Percentiles rank a stretch among this genome's conserved stretches.
Evolutionary conservation across 345 rosid species (phyloP).

Genomic region (Eucalyptus globulus): DNA sequence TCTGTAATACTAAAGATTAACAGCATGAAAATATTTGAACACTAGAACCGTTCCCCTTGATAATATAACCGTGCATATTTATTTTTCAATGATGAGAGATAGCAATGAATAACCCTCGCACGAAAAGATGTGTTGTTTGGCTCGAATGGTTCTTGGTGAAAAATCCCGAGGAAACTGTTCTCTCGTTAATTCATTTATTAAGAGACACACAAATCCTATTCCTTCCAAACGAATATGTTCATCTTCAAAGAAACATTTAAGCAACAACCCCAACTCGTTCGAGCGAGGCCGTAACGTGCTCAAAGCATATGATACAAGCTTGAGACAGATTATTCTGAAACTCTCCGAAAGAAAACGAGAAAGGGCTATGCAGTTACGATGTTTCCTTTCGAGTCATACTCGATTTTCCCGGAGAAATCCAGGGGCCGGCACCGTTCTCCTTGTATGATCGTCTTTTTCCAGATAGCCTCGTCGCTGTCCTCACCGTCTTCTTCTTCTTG

Average conservation of each 20-base stretch:
- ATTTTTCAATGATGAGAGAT: neutral
- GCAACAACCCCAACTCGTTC: neutral
- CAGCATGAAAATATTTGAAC: neutral
- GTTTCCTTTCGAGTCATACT: constrained; percentile 43
- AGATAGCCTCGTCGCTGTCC: constrained; percentile 12
- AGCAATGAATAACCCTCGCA: neutral
- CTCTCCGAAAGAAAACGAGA: neutral
- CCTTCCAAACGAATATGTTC: neutral
- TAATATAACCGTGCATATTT: neutral
- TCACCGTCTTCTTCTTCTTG: neutral
- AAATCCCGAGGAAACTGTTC: neutral
- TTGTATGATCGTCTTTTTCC: constrained; percentile 42
- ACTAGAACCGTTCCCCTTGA: neutral
- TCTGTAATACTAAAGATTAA: neutral
- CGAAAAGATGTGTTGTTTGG: neutral
- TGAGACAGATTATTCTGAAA: neutral
- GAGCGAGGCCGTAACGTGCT: neutral
- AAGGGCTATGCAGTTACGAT: neutral
- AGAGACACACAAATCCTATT: neutral
- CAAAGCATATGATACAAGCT: neutral
- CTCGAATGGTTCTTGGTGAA: neutral
- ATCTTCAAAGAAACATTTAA: neutral
- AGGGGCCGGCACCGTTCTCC: constrained; percentile 47
- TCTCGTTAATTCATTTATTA: neutral
- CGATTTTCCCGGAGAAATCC: constrained; percentile 39